A percentile compares a stretch with the other conserved stretches of the same genome.
Evolutionary conservation across 2,329 filamentous ascomycete genomes (phyloP).

Genomic region (Curvularia lunata): DNA sequence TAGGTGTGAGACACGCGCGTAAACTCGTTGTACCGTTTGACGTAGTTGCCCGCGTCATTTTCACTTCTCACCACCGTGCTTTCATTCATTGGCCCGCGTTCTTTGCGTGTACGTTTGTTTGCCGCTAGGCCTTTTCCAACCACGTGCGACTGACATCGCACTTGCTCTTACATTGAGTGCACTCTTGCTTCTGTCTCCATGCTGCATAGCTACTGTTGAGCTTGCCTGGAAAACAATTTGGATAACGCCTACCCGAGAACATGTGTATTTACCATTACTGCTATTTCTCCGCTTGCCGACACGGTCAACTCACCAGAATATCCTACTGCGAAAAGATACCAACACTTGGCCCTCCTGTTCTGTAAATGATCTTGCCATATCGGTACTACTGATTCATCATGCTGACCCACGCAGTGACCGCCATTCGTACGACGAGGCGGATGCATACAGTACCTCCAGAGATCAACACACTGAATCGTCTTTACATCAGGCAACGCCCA

Average conservation of each 20-base stretch:
- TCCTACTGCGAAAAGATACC: conserved; percentile 43
- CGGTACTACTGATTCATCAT: neutral
- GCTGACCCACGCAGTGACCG: conserved; percentile 24
- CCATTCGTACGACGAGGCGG: conserved; percentile 21
- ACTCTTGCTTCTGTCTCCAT: conserved; percentile 7
- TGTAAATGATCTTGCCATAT: conserved; percentile 17
- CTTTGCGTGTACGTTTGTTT: conserved; percentile 15
- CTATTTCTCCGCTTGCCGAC: conserved; percentile 42
- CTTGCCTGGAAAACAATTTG: conserved; percentile 15
- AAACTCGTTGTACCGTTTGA: neutral
- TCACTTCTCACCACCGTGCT: neutral
- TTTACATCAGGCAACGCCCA: conserved; percentile 17
- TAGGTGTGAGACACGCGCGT: neutral
- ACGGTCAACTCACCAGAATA: conserved; percentile 39
- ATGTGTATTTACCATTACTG: conserved; percentile 49
- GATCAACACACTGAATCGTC: conserved; percentile 11
- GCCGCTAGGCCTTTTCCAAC: conserved; percentile 4
- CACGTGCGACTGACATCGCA: neutral
- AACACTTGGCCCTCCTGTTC: conserved; percentile 26
- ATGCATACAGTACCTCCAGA: conserved; percentile 15
- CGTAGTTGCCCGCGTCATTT: neutral
- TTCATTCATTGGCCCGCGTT: conserved; percentile 4
- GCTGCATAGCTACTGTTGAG: conserved; percentile 11
- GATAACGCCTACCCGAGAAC: conserved; percentile 18
- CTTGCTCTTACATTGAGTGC: conserved; percentile 2